These are phyloP conservation scores for Graphium sp. DNA, from an alignment of 2,329 filamentous ascomycete species.

Conservation along the genomic window DNA sequence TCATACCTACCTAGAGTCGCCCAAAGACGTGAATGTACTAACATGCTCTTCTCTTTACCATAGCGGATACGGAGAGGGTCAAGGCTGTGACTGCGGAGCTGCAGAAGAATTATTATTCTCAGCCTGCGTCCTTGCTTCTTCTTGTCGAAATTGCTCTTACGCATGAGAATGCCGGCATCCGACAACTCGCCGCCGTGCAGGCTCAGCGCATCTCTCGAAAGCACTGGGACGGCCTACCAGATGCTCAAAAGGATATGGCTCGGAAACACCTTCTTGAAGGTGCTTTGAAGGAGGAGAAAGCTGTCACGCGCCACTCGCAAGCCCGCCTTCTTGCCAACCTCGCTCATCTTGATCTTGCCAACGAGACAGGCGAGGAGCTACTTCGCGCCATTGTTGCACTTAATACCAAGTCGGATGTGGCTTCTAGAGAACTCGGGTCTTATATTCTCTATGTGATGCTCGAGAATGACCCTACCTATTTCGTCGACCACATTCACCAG, in stretches of 20 bases:
- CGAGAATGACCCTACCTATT: constrained; percentile 72
- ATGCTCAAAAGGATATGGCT: constrained; percentile 62
- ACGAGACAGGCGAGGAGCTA: constrained; percentile 67
- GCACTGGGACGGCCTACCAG: constrained; percentile 66
- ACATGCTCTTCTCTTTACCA: constrained; percentile 15
- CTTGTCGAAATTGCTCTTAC: constrained; percentile 80
- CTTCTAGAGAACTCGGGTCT: constrained; percentile 76
- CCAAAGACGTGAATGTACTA: constrained; percentile 1
- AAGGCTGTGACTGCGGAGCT: constrained; percentile 82
- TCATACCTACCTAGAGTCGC: constrained; percentile 6
- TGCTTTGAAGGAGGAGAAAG: constrained; percentile 61
- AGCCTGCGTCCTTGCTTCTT: constrained; percentile 67
- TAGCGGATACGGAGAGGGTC: constrained; percentile 77
- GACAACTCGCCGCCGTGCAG: constrained; percentile 86
- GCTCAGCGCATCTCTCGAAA: constrained; percentile 65
- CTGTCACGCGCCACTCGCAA: constrained; percentile 68
- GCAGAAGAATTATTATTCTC: constrained; percentile 84
- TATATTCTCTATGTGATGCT: constrained; percentile 89
- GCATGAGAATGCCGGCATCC: constrained; percentile 54
- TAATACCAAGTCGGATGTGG: constrained; percentile 54
- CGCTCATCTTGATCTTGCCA: constrained; percentile 61
- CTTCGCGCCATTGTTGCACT: constrained; percentile 66
- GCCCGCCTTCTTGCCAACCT: constrained; percentile 79
- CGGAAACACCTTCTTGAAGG: constrained; percentile 72
- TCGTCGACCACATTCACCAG: constrained; percentile 63